Percentiles rank a stretch among this genome's conserved stretches.
These are phyloP conservation scores for Bothriochloa decipiens DNA, from an alignment of 176 grass and related monocot species.

Conservation along the genomic window DNA sequence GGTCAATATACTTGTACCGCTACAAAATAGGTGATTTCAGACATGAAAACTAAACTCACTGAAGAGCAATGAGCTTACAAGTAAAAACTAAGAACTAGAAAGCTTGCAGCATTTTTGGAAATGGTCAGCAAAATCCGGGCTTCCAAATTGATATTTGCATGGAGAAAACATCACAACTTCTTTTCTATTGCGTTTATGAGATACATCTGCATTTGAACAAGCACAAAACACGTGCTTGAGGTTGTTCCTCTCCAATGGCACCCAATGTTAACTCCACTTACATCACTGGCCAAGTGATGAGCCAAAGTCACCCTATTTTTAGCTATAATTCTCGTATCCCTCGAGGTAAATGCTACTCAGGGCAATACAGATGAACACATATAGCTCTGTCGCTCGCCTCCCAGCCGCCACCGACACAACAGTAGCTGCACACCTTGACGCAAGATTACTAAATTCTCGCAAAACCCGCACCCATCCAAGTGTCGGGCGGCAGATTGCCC, in stretches of 20 bases:
- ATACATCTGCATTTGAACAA: neutral
- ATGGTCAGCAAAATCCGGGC: neutral
- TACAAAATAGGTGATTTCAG: neutral
- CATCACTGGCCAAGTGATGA: neutral
- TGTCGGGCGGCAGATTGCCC: neutral
- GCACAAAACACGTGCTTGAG: slow-evolving; percentile 10
- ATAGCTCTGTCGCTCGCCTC: neutral
- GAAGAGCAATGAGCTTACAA: neutral
- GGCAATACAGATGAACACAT: neutral
- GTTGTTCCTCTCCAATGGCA: neutral
- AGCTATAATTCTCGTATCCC: neutral
- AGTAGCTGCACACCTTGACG: neutral
- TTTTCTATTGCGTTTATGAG: neutral
- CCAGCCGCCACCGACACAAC: slow-evolving; percentile 1
- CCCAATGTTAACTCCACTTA: neutral
- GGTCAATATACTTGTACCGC: neutral
- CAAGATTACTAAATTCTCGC: neutral
- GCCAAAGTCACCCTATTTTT: neutral
- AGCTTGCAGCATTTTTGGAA: neutral
- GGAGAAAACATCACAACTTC: neutral
- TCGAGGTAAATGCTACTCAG: neutral
- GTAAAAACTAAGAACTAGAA: neutral
- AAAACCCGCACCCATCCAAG: neutral
- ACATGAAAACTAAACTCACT: neutral
- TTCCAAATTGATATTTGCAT: neutral